These are phyloP conservation scores for Leptosphaerulina australis DNA, from an alignment of 2,329 filamentous ascomycete species.

Conservation along the genomic window DNA sequence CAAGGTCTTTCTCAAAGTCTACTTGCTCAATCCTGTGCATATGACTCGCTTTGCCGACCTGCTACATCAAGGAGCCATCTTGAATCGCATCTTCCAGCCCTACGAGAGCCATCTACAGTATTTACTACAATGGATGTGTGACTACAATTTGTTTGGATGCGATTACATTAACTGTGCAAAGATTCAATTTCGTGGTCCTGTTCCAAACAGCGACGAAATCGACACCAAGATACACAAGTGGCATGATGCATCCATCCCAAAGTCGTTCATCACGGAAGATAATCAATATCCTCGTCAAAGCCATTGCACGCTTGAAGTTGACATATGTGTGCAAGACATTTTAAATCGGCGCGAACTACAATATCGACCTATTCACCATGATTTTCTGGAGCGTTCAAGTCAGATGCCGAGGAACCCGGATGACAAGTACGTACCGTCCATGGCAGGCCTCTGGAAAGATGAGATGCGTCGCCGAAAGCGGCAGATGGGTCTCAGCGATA, in stretches of 20 bases:
- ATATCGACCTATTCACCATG: constrained; percentile 80
- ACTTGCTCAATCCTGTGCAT: constrained; percentile 84
- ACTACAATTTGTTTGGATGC: constrained; percentile 97
- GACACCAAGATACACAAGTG: constrained; percentile 70
- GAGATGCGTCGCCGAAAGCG: constrained; percentile 80
- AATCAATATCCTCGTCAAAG: constrained; percentile 74
- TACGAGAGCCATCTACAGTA: constrained; percentile 95
- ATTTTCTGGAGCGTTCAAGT: constrained; percentile 75
- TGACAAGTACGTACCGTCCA: constrained; percentile 87
- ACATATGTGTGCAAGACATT: constrained; percentile 88
- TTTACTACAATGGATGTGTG: constrained; percentile 94
- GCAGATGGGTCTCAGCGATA: constrained; percentile 67
- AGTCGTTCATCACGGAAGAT: constrained; percentile 65
- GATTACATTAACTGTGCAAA: constrained; percentile 78
- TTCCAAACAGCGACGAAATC: constrained; percentile 73
- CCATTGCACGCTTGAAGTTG: constrained; percentile 87
- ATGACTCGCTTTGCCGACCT: constrained; percentile 89
- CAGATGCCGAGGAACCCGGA: constrained; percentile 63
- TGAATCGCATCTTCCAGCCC: constrained; percentile 84
- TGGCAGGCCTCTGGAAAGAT: constrained; percentile 92
- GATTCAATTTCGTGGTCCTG: constrained; percentile 73
- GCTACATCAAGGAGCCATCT: constrained; percentile 82
- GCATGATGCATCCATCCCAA: constrained; percentile 76
- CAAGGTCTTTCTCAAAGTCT: constrained; percentile 89
- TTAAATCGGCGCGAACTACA: constrained; percentile 78